A percentile compares a stretch with the other conserved stretches of the same genome.
Conservation (phyloP, 805 yeast species). For the Naumovozyma castellii region DNA sequence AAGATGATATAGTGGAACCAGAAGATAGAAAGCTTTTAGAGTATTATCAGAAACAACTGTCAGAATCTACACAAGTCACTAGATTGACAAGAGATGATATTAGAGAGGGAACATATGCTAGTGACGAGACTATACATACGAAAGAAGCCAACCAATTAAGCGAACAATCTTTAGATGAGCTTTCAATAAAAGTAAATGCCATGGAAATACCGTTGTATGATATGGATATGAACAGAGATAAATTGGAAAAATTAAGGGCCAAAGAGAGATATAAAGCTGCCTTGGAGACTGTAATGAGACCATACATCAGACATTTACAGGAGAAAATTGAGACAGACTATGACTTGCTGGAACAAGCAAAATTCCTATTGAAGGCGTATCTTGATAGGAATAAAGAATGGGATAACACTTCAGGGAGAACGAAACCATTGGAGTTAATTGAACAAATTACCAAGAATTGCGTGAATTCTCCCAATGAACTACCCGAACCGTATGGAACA, state of each 20-base stretch:
- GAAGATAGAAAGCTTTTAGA: not conserved
- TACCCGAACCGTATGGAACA: conserved; percentile 24
- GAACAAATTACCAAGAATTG: conserved; percentile 10
- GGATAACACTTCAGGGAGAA: conserved; percentile 6
- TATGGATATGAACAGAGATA: not conserved
- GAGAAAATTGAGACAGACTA: conserved; percentile 17
- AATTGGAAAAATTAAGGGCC: conserved; percentile 9
- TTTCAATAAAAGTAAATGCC: not conserved
- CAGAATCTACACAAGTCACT: not conserved
- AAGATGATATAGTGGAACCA: not conserved
- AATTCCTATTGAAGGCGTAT: conserved; percentile 9
- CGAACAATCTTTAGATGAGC: not conserved
- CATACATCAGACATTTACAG: conserved; percentile 10
- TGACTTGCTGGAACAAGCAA: conserved; percentile 14
- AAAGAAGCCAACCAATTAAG: not conserved
- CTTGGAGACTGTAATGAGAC: conserved; percentile 16
- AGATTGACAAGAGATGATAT: not conserved
- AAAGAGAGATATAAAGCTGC: conserved; percentile 17
- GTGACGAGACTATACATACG: not conserved
- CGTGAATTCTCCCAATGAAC: conserved; percentile 1
- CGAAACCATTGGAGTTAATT: conserved; percentile 10
- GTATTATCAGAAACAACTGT: not conserved
- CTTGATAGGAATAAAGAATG: conserved; percentile 7
- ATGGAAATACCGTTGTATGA: not conserved
- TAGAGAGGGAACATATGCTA: not conserved